These are phyloP conservation scores for Yarrowia galli DNA, from an alignment of 1,139 yeast genomes.

Conservation along the genomic window DNA sequence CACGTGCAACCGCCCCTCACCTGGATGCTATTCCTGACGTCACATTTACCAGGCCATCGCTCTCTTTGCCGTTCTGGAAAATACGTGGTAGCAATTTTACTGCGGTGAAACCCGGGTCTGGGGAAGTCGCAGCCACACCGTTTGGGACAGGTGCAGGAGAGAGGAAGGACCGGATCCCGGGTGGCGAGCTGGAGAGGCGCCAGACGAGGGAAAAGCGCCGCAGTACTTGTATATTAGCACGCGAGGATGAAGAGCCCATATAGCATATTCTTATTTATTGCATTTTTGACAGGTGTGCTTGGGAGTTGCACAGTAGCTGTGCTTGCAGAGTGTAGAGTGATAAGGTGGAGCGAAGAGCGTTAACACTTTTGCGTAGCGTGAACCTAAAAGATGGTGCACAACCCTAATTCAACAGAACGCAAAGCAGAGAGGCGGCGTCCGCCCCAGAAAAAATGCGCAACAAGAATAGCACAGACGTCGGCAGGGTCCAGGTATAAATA, in stretches of 20 bases:
- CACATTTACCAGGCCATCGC: no score
- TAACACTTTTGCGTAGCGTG: not conserved
- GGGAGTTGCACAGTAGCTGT: not conserved
- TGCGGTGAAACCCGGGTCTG: constrained; percentile 4
- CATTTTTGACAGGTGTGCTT: not conserved
- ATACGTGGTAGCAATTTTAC: constrained; percentile 1
- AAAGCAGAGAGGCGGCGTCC: not conserved
- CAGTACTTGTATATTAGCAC: not conserved
- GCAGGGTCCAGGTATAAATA: no score
- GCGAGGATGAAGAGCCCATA: not conserved
- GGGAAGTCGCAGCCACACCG: constrained; percentile 6
- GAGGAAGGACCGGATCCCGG: not conserved
- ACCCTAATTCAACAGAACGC: constrained; percentile 8
- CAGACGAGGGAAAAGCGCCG: not conserved
- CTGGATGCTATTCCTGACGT: no score
- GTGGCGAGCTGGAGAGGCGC: not conserved
- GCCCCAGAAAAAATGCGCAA: not conserved
- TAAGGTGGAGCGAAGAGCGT: constrained; percentile 15
- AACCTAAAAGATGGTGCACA: not conserved
- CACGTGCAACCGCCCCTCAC: no score
- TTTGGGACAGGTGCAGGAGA: constrained; percentile 32
- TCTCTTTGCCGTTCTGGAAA: not conserved
- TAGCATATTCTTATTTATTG: constrained; percentile 25
- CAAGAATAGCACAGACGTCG: no score
- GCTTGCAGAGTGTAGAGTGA: constrained; percentile 15